Conservation (phyloP, 2,329 filamentous ascomycete species). For the Trichoderma afroharzianum region DNA sequence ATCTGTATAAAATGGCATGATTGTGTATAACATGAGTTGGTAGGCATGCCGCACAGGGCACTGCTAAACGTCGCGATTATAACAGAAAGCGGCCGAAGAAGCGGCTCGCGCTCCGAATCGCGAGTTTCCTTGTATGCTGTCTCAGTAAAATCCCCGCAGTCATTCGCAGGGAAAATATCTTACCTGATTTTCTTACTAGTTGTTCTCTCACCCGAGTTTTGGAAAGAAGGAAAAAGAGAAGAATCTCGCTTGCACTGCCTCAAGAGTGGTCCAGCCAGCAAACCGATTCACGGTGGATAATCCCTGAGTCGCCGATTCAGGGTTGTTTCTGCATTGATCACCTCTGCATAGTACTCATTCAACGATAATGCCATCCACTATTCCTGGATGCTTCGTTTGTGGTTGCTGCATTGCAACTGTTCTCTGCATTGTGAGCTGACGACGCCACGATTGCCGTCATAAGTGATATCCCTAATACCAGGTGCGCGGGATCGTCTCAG, state of each 20-base stretch:
- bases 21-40: not conserved
- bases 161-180: not conserved
- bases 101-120: not conserved
- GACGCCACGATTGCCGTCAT: not conserved
- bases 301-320: not conserved
- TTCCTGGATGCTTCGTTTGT: not conserved
- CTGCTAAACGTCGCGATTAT: not conserved
- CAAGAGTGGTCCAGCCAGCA: not conserved
- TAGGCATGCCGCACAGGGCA: not conserved
- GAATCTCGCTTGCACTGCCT: constrained; percentile 2
- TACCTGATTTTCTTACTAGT: not conserved
- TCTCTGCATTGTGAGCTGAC: not conserved
- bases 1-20: not conserved
- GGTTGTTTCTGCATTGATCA: not conserved
- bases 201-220: not conserved
- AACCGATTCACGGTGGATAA: not conserved
- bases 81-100: not conserved
- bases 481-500: constrained; percentile 1
- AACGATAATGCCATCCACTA: not conserved
- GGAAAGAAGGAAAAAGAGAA: not conserved
- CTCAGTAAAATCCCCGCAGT: not conserved
- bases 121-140: not conserved
- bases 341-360: not conserved
- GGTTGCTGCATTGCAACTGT: not conserved
- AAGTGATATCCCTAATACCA: constrained; percentile 7